Conservation (phyloP, 805 yeast genomes). For the Helenozyma baotianmanensis region DNA sequence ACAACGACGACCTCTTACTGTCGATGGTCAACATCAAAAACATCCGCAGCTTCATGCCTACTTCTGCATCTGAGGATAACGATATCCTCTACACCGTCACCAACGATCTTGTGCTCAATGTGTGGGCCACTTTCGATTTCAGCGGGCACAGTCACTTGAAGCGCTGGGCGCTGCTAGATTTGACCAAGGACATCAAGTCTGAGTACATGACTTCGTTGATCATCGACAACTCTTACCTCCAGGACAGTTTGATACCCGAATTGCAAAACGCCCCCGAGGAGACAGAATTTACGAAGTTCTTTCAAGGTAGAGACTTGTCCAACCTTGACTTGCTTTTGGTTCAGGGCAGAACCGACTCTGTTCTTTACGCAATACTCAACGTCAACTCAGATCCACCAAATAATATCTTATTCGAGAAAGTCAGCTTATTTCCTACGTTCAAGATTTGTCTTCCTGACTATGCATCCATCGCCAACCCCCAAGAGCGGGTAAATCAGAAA, state of each 20-base stretch:
- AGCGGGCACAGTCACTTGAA: slow-evolving; percentile 55
- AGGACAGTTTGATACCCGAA: not conserved
- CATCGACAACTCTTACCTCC: slow-evolving; percentile 31
- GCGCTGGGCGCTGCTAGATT: slow-evolving; percentile 49
- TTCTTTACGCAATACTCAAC: slow-evolving; percentile 46
- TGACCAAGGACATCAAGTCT: slow-evolving; percentile 5
- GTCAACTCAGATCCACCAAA: slow-evolving; percentile 54
- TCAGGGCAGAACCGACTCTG: slow-evolving; percentile 29
- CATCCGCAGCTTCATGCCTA: slow-evolving; percentile 28
- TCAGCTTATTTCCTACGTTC: slow-evolving; percentile 18
- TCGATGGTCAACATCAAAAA: slow-evolving; percentile 33
- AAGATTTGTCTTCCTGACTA: slow-evolving; percentile 9
- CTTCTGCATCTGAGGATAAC: slow-evolving; percentile 29
- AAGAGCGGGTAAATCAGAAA: no score
- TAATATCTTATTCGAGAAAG: slow-evolving; percentile 37
- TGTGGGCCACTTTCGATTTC: slow-evolving; percentile 65
- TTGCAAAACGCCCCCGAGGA: not conserved
- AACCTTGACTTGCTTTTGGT: slow-evolving; percentile 35
- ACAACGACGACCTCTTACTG: slow-evolving; percentile 7
- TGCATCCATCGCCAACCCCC: no score
- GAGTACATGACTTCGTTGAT: slow-evolving; percentile 19
- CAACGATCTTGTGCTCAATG: slow-evolving; percentile 52
- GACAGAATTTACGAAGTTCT: not conserved
- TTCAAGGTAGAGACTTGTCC: slow-evolving; percentile 4
- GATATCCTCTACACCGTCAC: slow-evolving; percentile 58